These are phyloP conservation scores for Sphagnurus paluster DNA, from an alignment of 1,284 basidiomycete genomes.

Conservation along the genomic window DNA sequence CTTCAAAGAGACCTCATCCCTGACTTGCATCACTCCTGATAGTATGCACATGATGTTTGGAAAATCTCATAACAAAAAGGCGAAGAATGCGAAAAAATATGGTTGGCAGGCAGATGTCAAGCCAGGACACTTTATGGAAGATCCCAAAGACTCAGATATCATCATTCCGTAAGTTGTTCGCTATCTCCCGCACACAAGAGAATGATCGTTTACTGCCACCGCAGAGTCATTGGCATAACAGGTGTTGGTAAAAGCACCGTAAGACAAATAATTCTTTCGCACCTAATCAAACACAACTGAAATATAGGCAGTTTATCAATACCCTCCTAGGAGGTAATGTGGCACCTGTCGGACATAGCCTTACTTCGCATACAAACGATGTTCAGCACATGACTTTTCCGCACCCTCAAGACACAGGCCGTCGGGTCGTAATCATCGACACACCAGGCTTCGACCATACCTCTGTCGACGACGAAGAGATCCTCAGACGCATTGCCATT, in stretches of 20 bases:
- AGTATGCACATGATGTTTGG: too few relatives aligned
- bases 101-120: not conserved
- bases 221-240: not conserved
- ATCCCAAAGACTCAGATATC: conserved; percentile 2
- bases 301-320: conserved; percentile 19
- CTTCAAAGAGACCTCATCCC: too few relatives aligned
- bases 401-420: conserved; percentile 7
- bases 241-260: conserved; percentile 22
- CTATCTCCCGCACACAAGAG: not conserved
- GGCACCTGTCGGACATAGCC: conserved; percentile 16
- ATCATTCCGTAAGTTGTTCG: conserved; percentile 9
- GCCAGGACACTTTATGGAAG: not conserved
- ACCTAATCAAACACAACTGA: not conserved
- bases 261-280: not conserved
- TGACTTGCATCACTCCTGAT: too few relatives aligned
- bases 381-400: conserved; percentile 14
- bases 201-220: not conserved
- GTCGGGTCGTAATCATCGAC: conserved; percentile 22
- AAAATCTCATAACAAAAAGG: not conserved
- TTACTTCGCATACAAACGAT: conserved; percentile 22
- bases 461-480: conserved; percentile 19
- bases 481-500: conserved; percentile 21
- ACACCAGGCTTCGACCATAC: conserved; percentile 28
- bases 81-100: not conserved
- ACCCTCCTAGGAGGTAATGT: conserved; percentile 10